A percentile compares a stretch with the other conserved stretches of the same genome.
These are phyloP conservation scores for Penicillium paneum DNA, from an alignment of 2,329 filamentous ascomycete genomes.

Conservation along the genomic window DNA sequence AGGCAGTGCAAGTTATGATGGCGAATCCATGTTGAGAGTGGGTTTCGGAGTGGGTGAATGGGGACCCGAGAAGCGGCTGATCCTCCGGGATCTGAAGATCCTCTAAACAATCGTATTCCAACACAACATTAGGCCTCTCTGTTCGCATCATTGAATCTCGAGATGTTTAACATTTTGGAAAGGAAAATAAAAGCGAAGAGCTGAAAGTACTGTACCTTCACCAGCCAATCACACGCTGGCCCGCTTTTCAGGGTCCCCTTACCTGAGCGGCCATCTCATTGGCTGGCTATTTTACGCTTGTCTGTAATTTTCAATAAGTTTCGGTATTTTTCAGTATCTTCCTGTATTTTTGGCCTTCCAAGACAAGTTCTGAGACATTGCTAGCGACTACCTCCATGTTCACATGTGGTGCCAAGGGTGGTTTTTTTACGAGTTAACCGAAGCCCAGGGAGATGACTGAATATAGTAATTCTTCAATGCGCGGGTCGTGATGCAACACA, in stretches of 20 bases:
- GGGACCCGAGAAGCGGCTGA: slow-evolving; percentile 3
- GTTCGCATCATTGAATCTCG: not conserved
- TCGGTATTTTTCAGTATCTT: not conserved
- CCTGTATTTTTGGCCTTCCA: not conserved
- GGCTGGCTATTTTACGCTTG: not conserved
- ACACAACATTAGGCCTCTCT: not conserved
- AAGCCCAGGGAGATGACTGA: not conserved
- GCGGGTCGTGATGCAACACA: not conserved
- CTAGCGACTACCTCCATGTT: not conserved
- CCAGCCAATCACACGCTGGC: not conserved
- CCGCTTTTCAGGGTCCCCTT: not conserved
- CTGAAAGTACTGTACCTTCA: not conserved
- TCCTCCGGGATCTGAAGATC: not conserved
- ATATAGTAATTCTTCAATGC: not conserved
- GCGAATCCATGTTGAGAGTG: not conserved
- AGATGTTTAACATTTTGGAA: not conserved
- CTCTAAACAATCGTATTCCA: not conserved
- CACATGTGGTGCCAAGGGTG: not conserved
- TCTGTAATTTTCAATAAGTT: too few species aligned
- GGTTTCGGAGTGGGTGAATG: not conserved
- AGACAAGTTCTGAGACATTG: too few species aligned
- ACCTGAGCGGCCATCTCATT: not conserved
- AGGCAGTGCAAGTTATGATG: not conserved
- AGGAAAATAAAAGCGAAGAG: not conserved
- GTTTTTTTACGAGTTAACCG: not conserved